These are phyloP conservation scores for Candida sanyiensis DNA, from an alignment of 805 yeast species.

Conservation along the genomic window DNA sequence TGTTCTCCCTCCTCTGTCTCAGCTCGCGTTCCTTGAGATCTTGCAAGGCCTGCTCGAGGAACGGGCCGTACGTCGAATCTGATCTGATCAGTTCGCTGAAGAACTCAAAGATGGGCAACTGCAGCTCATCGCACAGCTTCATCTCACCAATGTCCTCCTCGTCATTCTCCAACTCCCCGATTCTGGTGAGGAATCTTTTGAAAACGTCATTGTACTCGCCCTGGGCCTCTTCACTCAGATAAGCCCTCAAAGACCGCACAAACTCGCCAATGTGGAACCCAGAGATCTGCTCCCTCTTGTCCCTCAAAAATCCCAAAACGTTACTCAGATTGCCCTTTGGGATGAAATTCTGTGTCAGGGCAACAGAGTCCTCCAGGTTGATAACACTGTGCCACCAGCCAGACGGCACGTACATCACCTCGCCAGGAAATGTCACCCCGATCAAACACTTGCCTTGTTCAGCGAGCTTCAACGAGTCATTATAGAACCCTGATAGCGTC, in stretches of 20 bases:
- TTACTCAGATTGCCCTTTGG: constrained; percentile 56
- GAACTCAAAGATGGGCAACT: constrained; percentile 57
- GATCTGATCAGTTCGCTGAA: constrained; percentile 46
- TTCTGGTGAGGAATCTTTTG: constrained; percentile 26
- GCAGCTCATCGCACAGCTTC: constrained; percentile 26
- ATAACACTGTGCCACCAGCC: constrained; percentile 98
- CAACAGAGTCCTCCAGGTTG: constrained; percentile 77
- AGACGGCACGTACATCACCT: constrained; percentile 85
- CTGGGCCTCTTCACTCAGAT: constrained; percentile 21
- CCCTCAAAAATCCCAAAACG: constrained; percentile 61
- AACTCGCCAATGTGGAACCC: constrained; percentile 67
- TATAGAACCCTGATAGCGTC: constrained; percentile 77
- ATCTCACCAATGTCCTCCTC: constrained; percentile 64
- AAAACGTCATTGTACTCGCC: constrained; percentile 18
- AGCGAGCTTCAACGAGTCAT: constrained; percentile 54
- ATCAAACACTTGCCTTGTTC: constrained; percentile 47
- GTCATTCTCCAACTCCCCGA: constrained; percentile 27
- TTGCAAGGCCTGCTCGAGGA: constrained; percentile 32
- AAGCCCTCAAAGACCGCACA: constrained; percentile 28
- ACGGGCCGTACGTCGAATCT: constrained; percentile 31
- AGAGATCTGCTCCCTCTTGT: constrained; percentile 64
- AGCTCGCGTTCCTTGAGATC: constrained; percentile 32
- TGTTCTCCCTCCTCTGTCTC: constrained; percentile 21
- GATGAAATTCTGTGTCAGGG: constrained; percentile 85
- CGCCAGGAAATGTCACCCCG: constrained; percentile 75